Evolutionary conservation across 306 rosid species (phyloP).

Genomic region (Ziziphus jujuba): DNA sequence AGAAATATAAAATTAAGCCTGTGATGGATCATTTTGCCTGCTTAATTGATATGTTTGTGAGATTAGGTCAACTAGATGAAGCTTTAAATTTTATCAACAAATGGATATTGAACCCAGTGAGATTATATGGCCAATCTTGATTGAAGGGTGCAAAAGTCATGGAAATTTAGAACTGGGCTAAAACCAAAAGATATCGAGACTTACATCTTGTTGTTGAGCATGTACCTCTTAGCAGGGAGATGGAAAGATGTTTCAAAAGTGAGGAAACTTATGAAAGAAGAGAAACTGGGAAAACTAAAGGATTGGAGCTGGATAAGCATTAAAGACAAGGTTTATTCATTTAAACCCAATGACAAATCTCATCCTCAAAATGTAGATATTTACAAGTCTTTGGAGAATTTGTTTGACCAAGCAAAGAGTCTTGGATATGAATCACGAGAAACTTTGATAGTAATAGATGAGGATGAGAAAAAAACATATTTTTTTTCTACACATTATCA

Average conservation of each 20-base stretch:
- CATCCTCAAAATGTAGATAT: slow-evolving; percentile 34
- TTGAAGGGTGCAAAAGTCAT: slow-evolving; percentile 71
- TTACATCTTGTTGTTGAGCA: slow-evolving; percentile 52
- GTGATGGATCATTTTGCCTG: slow-evolving; percentile 83
- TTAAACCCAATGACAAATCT: slow-evolving; percentile 60
- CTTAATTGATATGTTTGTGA: slow-evolving; percentile 73
- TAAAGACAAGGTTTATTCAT: slow-evolving; percentile 64
- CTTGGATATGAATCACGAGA: slow-evolving; percentile 60
- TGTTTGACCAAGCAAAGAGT: slow-evolving; percentile 52
- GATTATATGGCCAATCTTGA: slow-evolving; percentile 67
- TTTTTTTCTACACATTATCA: slow-evolving; percentile 51
- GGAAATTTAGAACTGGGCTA: slow-evolving; percentile 70
- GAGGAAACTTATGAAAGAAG: slow-evolving; percentile 69
- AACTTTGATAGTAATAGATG: slow-evolving; percentile 48
- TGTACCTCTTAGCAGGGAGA: slow-evolving; percentile 59
- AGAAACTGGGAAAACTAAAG: slow-evolving; percentile 51
- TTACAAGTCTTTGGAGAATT: slow-evolving; percentile 48
- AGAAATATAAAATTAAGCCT: slow-evolving; percentile 72
- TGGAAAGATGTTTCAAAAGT: slow-evolving; percentile 66
- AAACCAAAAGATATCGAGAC: slow-evolving; percentile 64
- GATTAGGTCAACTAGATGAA: slow-evolving; percentile 64
- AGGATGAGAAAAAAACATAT: slow-evolving; percentile 40
- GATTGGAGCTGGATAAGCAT: slow-evolving; percentile 96
- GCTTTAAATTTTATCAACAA: slow-evolving; percentile 60
- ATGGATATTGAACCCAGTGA: slow-evolving; percentile 70